A percentile compares a stretch with the other conserved stretches of the same genome.
These are phyloP conservation scores for Chlamydomonas reinhardtii DNA, from an alignment of 163 green algal genomes.

Conservation along the genomic window DNA sequence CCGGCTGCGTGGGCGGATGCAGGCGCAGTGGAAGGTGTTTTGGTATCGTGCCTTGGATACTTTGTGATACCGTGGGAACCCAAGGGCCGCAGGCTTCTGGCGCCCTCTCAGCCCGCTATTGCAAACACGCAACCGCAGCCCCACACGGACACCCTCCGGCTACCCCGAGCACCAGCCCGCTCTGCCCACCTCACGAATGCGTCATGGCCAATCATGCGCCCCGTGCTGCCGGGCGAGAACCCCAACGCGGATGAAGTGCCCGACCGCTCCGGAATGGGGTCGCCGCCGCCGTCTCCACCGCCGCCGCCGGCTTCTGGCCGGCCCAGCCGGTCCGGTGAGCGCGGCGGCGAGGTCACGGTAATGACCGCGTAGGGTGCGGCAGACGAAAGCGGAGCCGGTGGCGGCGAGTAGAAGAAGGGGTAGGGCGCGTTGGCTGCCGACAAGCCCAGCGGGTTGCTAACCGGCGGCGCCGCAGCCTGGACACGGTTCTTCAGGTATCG, in stretches of 20 bases:
- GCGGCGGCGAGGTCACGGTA: neutral
- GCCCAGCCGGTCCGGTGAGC: neutral
- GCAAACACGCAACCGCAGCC: too few relatives aligned
- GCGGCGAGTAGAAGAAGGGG: neutral
- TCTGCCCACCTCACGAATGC: neutral
- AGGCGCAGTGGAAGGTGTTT: neutral
- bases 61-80: too few relatives aligned
- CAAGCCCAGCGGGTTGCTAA: too few relatives aligned
- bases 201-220: constrained; percentile 24
- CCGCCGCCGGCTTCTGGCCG: neutral
- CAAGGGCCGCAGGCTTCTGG: too few relatives aligned
- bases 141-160: too few relatives aligned
- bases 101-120: too few relatives aligned
- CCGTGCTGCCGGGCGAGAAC: neutral
- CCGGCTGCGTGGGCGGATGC: neutral
- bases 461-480: neutral
- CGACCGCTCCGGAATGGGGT: too few relatives aligned
- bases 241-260: too few relatives aligned
- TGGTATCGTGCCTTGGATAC: too few relatives aligned
- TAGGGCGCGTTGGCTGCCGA: neutral
- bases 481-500: neutral
- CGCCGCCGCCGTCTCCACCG: too few relatives aligned
- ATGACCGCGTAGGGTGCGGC: neutral
- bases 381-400: neutral
- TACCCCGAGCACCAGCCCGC: neutral